Evolutionary conservation across 1,284 basidiomycete species (phyloP).

Genomic region (Heliocybe sulcata): DNA sequence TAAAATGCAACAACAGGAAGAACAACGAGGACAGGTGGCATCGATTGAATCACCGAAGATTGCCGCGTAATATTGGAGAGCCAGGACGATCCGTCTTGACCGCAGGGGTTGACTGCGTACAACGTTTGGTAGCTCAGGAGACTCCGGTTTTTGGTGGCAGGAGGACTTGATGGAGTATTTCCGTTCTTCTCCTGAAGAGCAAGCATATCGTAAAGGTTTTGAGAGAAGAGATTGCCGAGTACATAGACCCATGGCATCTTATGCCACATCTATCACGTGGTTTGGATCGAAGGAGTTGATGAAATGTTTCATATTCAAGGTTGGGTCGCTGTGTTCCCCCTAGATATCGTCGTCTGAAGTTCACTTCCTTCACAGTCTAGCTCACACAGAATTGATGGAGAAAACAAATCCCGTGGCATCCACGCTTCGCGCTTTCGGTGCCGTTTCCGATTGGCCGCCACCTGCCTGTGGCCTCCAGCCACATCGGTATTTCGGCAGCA

Average conservation of each 20-base stretch:
- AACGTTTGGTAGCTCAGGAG: background rate
- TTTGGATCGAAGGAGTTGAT: constrained; percentile 1
- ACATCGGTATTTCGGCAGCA: too few relatives aligned
- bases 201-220: background rate
- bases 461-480: too few relatives aligned
- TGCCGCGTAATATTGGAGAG: background rate
- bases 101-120: background rate
- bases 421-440: too few relatives aligned
- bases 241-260: background rate
- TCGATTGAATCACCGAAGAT: background rate
- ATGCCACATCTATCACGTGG: background rate
- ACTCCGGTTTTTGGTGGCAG: background rate
- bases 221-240: background rate
- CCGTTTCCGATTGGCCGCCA: too few relatives aligned
- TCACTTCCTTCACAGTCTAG: background rate
- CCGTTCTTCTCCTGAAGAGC: background rate
- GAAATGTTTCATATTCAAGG: background rate
- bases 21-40: background rate
- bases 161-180: background rate
- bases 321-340: too few relatives aligned
- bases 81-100: background rate
- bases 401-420: too few relatives aligned
- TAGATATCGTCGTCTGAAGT: background rate
- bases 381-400: background rate
- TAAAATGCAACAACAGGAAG: background rate